These are phyloP conservation scores for Ilyonectria sp. DNA, from an alignment of 2,329 filamentous ascomycete genomes.

Conservation along the genomic window DNA sequence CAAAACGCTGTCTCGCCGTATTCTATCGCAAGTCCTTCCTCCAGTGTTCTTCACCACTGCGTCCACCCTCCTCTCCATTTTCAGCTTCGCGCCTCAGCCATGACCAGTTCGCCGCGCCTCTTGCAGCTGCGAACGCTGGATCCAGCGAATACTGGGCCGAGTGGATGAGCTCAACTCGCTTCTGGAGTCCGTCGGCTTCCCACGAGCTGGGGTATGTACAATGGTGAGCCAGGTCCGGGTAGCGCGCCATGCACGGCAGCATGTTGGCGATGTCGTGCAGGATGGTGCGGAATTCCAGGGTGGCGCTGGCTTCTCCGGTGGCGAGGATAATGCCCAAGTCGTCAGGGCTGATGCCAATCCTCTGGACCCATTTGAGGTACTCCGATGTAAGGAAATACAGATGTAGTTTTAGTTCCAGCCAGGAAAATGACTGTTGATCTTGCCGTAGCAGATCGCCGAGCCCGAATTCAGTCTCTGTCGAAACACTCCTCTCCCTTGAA, in stretches of 20 bases:
- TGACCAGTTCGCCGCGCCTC: not conserved
- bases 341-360: not conserved
- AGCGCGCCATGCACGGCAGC: not conserved
- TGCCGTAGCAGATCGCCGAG: not conserved
- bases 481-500: not conserved
- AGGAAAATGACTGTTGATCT: not conserved
- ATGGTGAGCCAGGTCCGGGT: not conserved
- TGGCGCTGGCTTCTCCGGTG: not conserved
- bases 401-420: constrained; percentile 3
- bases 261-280: not conserved
- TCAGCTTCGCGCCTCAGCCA: not conserved
- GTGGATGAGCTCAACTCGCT: not conserved
- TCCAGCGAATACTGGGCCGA: not conserved
- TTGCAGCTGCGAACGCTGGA: not conserved
- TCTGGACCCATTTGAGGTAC: not conserved
- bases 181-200: not conserved
- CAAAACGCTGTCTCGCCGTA: no score
- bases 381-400: not conserved
- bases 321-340: not conserved
- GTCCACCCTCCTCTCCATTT: no score
- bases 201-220: not conserved
- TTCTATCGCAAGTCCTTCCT: no score
- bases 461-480: not conserved
- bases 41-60: no score
- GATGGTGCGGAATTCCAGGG: not conserved